These are phyloP conservation scores for Leccinum fibrillosum DNA, from an alignment of 768 basidiomycete species.

Conservation along the genomic window DNA sequence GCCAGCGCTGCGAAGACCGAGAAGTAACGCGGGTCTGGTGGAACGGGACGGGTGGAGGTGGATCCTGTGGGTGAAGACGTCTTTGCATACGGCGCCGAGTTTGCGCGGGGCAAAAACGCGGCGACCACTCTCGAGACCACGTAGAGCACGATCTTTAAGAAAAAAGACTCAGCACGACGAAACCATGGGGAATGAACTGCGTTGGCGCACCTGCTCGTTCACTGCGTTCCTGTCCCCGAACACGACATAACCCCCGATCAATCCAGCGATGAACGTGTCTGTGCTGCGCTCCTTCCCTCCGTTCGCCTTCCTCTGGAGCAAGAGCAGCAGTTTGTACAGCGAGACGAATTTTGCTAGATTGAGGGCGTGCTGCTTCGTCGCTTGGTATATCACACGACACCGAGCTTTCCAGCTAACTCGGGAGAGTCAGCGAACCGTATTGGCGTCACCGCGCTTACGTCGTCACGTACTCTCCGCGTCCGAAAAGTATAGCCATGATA, in stretches of 20 bases:
- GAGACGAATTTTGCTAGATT: slow-evolving; percentile 95
- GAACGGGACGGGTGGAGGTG: slow-evolving; percentile 60
- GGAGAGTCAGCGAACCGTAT: slow-evolving; percentile 5
- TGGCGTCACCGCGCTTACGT: background rate
- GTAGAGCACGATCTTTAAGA: slow-evolving; percentile 90
- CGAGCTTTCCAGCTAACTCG: slow-evolving; percentile 67
- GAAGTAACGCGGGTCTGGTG: slow-evolving; percentile 84
- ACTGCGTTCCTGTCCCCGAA: slow-evolving; percentile 86
- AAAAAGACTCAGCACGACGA: slow-evolving; percentile 2
- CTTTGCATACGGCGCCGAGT: slow-evolving; percentile 46
- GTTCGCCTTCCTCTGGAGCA: slow-evolving; percentile 79
- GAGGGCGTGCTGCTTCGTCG: slow-evolving; percentile 87
- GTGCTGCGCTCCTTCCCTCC: slow-evolving; percentile 75
- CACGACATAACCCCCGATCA: slow-evolving; percentile 86
- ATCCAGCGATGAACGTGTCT: slow-evolving; percentile 91
- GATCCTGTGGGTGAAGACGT: slow-evolving; percentile 39
- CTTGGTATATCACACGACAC: slow-evolving; percentile 63
- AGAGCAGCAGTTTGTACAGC: slow-evolving; percentile 82
- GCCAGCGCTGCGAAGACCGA: slow-evolving; percentile 81
- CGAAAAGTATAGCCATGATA: slow-evolving; percentile 94
- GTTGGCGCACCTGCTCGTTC: slow-evolving; percentile 73
- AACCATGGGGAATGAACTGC: slow-evolving; percentile 2
- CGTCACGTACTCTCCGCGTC: slow-evolving; percentile 77
- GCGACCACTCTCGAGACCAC: slow-evolving; percentile 90
- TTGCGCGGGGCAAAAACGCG: slow-evolving; percentile 83